Conservation (phyloP, 1,139 yeast species). For the Magnusiomyces magnusii region DNA sequence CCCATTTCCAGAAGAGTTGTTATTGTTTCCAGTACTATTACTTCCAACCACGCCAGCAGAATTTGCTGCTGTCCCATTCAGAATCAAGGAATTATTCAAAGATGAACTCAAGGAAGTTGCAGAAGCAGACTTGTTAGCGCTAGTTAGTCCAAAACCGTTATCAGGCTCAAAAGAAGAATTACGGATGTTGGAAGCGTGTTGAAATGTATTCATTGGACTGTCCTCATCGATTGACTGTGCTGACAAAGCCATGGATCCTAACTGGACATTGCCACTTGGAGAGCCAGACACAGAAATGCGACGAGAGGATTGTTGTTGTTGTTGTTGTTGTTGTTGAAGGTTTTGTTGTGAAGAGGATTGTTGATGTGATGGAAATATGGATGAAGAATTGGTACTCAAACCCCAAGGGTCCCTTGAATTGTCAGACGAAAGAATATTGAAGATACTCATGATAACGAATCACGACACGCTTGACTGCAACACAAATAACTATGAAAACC, state of each 20-base stretch:
- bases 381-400: not conserved
- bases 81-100: not conserved
- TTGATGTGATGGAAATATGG: not conserved
- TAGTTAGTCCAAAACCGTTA: not conserved
- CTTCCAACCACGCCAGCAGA: not conserved
- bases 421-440: not conserved
- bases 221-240: conserved; percentile 1
- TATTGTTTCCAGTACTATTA: not conserved
- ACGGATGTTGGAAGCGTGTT: not conserved
- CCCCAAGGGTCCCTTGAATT: conserved; percentile 3
- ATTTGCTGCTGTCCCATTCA: not conserved
- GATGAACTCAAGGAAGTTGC: not conserved
- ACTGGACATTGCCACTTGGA: not conserved
- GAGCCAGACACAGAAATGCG: conserved; percentile 1
- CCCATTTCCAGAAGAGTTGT: not conserved
- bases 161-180: not conserved
- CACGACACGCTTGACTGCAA: not conserved
- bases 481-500: not conserved
- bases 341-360: not conserved
- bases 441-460: not conserved
- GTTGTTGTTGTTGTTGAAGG: not conserved
- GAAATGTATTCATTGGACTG: not conserved
- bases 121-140: not conserved
- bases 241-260: conserved; percentile 1
- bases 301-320: not conserved